These are phyloP conservation scores for Lactarius tabidus DNA, from an alignment of 768 basidiomycete genomes.

Conservation along the genomic window DNA sequence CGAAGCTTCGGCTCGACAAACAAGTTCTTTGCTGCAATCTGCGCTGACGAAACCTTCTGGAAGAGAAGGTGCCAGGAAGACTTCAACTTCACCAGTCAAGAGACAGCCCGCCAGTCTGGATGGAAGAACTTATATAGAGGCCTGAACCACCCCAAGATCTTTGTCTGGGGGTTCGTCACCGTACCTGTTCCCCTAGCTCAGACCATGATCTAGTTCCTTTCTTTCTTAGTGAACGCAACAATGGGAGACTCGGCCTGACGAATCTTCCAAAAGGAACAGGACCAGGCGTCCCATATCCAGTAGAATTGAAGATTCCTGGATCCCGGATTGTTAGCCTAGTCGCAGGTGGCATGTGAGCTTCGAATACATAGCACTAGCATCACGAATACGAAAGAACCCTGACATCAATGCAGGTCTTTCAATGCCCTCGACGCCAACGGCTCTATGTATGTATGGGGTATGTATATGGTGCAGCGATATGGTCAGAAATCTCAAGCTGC, in stretches of 20 bases:
- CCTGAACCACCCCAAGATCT: slow-evolving; percentile 50
- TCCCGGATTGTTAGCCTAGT: slow-evolving; percentile 65
- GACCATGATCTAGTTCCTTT: not conserved
- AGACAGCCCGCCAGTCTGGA: slow-evolving; percentile 69
- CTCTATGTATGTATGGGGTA: slow-evolving; percentile 78
- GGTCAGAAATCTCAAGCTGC: not conserved
- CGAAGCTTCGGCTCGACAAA: slow-evolving; percentile 56
- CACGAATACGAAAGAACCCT: not conserved
- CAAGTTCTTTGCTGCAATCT: slow-evolving; percentile 56
- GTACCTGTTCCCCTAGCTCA: not conserved
- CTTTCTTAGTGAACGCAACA: slow-evolving; percentile 49
- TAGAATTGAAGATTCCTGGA: slow-evolving; percentile 54
- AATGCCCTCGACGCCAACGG: slow-evolving; percentile 80
- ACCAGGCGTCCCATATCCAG: slow-evolving; percentile 59
- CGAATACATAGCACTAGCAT: not conserved
- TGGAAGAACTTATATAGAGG: slow-evolving; percentile 80
- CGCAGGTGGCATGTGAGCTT: slow-evolving; percentile 76
- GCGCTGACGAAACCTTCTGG: slow-evolving; percentile 78
- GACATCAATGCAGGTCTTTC: slow-evolving; percentile 58
- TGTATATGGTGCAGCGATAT: slow-evolving; percentile 22
- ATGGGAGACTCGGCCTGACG: slow-evolving; percentile 61
- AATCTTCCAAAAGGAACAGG: slow-evolving; percentile 34
- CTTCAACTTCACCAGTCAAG: slow-evolving; percentile 71
- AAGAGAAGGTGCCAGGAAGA: slow-evolving; percentile 61
- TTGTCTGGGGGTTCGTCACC: slow-evolving; percentile 56